phyloP scores from a whole-genome alignment of 1,139 yeast genomes.

The Pneumocystis sp. region DNA sequence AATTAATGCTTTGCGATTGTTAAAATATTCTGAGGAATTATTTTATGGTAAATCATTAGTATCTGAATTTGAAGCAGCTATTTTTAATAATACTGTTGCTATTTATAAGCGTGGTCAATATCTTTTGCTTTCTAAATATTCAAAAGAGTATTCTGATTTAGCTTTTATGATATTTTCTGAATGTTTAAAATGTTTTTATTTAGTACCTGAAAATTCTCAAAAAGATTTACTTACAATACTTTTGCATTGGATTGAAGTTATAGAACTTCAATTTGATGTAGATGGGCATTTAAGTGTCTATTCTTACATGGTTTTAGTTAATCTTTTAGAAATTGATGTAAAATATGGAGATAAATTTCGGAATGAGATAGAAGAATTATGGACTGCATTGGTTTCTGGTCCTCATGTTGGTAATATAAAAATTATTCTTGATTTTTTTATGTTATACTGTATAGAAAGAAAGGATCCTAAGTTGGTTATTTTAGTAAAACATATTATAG shows the following conservation, averaged over 20 bases:
- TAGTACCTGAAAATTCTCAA: slow-evolving; percentile 45
- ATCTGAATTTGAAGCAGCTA: slow-evolving; percentile 42
- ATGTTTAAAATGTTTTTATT: slow-evolving; percentile 52
- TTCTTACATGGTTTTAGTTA: slow-evolving; percentile 56
- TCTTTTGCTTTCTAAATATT: slow-evolving; percentile 49
- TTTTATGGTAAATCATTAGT: slow-evolving; percentile 35
- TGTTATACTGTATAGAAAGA: slow-evolving; percentile 52
- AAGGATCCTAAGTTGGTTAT: slow-evolving; percentile 65
- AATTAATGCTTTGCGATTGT: slow-evolving; percentile 43
- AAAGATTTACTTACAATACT: slow-evolving; percentile 67
- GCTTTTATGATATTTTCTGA: slow-evolving; percentile 53
- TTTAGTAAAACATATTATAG: slow-evolving; percentile 64
- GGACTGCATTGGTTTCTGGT: slow-evolving; percentile 81
- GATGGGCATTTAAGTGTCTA: slow-evolving; percentile 33
- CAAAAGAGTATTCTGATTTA: slow-evolving; percentile 42
- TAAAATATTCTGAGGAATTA: slow-evolving; percentile 41
- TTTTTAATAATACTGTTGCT: slow-evolving; percentile 51
- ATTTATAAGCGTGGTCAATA: slow-evolving; percentile 66
- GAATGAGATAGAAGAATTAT: slow-evolving; percentile 79
- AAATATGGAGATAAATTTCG: slow-evolving; percentile 58
- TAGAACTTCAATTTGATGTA: slow-evolving; percentile 42
- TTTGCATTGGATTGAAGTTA: slow-evolving; percentile 79
- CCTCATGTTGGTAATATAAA: slow-evolving; percentile 53
- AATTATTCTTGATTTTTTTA: slow-evolving; percentile 54
- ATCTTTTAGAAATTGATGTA: slow-evolving; percentile 71